These are phyloP conservation scores for Eucalyptus pauciflora DNA, from an alignment of 345 rosid species.

Conservation along the genomic window DNA sequence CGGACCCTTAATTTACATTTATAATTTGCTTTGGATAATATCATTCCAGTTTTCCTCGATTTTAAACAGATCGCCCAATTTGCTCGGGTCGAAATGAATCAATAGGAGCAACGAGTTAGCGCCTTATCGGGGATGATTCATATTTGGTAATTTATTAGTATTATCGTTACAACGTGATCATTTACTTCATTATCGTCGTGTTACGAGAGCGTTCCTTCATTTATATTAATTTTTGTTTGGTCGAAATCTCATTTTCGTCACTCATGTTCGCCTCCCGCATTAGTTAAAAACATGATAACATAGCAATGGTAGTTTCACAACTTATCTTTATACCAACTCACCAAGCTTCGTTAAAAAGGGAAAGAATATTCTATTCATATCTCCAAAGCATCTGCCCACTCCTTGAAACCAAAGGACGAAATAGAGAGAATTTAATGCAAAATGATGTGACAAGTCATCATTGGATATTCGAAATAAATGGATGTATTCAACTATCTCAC, in stretches of 20 bases:
- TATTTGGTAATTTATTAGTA: neutral
- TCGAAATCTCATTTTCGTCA: fast-evolving
- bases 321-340: neutral
- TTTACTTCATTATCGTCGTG: neutral
- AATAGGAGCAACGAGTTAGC: neutral
- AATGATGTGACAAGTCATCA: neutral
- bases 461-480: neutral
- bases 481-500: neutral
- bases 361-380: neutral
- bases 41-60: neutral
- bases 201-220: fast-evolving
- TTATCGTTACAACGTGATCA: fast-evolving
- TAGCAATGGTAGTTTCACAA: neutral
- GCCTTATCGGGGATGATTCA: fast-evolving
- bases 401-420: neutral
- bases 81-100: neutral
- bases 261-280: fast-evolving
- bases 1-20: neutral
- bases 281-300: neutral
- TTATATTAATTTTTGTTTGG: neutral
- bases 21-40: neutral
- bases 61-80: neutral
- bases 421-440: neutral
- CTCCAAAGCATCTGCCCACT: neutral
- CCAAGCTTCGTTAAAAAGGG: fast-evolving